A percentile compares a stretch with the other conserved stretches of the same genome.
These are phyloP conservation scores for Zasmidium citrigriseum DNA, from an alignment of 2,329 filamentous ascomycete species.

Conservation along the genomic window DNA sequence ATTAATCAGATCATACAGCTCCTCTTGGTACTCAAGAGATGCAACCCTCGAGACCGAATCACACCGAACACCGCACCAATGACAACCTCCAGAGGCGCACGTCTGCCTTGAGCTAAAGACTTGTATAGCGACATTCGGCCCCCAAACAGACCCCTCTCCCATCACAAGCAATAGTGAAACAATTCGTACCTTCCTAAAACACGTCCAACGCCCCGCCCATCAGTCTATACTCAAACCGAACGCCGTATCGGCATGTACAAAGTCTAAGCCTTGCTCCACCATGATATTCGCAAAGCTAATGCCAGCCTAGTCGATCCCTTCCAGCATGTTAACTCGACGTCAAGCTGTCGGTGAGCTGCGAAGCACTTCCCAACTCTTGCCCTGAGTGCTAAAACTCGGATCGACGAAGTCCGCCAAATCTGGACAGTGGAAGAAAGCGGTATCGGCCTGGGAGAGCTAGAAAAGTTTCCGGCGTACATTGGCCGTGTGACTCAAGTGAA, in stretches of 20 bases:
- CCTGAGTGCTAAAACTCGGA: no score
- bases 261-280: not conserved
- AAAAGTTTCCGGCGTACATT: not conserved
- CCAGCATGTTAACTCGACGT: not conserved
- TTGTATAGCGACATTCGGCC: not conserved
- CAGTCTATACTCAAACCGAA: not conserved
- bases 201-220: no score
- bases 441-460: not conserved
- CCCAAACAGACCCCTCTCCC: no score
- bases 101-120: slow-evolving; percentile 8
- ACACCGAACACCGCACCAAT: slow-evolving; percentile 2
- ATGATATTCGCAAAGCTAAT: not conserved
- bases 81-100: not conserved
- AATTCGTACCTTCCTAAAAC: not conserved
- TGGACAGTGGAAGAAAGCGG: no score
- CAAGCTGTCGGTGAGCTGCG: not conserved
- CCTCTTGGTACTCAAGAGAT: not conserved
- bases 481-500: not conserved
- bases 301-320: not conserved
- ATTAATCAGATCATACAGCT: no score
- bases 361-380: no score
- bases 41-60: not conserved
- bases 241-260: not conserved
- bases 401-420: no score
- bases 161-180: no score